Evolutionary conservation across 1,139 yeast genomes (phyloP).

Genomic region (Pichia sp.): DNA sequence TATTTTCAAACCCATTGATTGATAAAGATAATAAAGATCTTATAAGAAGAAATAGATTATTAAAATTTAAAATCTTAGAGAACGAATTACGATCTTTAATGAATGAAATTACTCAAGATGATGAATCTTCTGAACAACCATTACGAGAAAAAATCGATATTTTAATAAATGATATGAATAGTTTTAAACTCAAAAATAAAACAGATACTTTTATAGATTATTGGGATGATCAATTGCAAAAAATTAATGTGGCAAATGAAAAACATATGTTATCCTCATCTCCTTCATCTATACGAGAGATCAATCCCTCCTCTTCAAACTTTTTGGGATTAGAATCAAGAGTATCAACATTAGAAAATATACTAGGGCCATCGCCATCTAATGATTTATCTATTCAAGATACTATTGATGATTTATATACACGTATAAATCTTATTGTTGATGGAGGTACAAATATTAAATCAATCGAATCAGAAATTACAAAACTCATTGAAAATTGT

Average conservation of each 20-base stretch:
- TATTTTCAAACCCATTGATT: not conserved
- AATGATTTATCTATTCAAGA: constrained; percentile 18
- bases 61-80: constrained; percentile 16
- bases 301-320: not conserved
- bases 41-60: constrained; percentile 6
- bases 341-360: constrained; percentile 17
- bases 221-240: constrained; percentile 13
- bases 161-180: constrained; percentile 10
- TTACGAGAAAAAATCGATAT: constrained; percentile 9
- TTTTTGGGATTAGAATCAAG: constrained; percentile 14
- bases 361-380: constrained; percentile 13
- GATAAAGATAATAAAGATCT: not conserved
- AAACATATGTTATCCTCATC: too few species aligned
- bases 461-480: constrained; percentile 16
- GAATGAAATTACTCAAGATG: constrained; percentile 11
- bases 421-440: constrained; percentile 18
- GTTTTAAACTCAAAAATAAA: not conserved
- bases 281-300: too few species aligned
- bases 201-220: constrained; percentile 10
- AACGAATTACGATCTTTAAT: constrained; percentile 18
- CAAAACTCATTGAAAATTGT: constrained; percentile 11
- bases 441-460: constrained; percentile 15
- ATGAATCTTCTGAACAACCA: constrained; percentile 1
- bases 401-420: constrained; percentile 23
- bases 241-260: too few species aligned